Base-by-base conservation (phyloP, 169 alveolate species). In the Eimeria zaria region DNA sequence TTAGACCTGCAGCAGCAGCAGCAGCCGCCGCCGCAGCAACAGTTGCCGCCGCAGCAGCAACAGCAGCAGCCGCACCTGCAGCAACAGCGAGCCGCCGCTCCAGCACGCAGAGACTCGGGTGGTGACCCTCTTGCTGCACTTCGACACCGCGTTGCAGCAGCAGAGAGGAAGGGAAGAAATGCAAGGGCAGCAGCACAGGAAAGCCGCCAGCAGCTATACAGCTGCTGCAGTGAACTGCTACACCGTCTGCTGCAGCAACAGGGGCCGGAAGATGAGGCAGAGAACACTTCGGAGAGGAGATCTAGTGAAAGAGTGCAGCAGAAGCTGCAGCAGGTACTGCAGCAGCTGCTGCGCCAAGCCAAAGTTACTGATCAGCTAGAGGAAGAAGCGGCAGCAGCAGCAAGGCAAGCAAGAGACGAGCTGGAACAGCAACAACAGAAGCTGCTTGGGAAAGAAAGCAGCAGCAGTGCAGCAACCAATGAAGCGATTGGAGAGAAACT, bases 221-320 rank as follows among this genome's bases (percentile, higher is more conserved):
- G 30, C 91, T 83, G 91, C 91, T 83, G 91, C 91, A 83, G 55
- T 58, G 91, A 83, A 74, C 91, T 83, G 74, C 91, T 83, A 74
- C 91, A 83, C 74, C 91, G 91, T 48, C 48, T 83, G 91, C 90
- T 51, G 73, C 91, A 83, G 91, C 91, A 83, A 74, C 91, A 83
- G 30, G 73, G 53, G 33, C 91, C 91, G 51, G 91, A 83, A 8
- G 91, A 83, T 1, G 91, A 83, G 73, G 91, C 73, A 30, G 91
- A 83, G 74, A 51, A 55, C 73, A 24, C 73, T 8, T 18, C 74
- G 36, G 91, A 83, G 73, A n/a, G 91, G 36, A 83, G 91, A 36
- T 58, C 91, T 18, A 83, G 91, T 51, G 91, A 83, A 83, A 48
- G 91, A 74, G 91, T 83, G 73, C 91, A 83, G 74, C 91, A 83